These are phyloP conservation scores for Podospora anserina DNA, from an alignment of 495 filamentous ascomycete species.

Conservation along the genomic window DNA sequence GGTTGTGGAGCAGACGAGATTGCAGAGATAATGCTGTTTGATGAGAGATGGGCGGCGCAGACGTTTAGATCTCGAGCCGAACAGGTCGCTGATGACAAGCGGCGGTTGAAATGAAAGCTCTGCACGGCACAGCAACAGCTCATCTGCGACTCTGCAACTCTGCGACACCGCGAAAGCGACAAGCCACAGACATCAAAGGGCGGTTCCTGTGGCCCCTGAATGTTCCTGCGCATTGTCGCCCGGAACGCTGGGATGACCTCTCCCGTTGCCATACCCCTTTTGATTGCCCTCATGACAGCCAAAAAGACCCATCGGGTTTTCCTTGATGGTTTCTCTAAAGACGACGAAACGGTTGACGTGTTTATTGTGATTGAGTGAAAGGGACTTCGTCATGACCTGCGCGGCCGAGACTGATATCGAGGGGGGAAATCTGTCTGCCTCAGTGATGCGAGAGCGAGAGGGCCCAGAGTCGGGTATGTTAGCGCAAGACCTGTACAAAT, in stretches of 20 bases:
- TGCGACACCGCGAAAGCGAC: not conserved
- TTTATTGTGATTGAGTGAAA: not conserved
- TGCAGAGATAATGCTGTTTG: not conserved
- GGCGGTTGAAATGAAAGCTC: not conserved
- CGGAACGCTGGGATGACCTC: not conserved
- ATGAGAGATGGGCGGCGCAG: not conserved
- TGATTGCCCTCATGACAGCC: not conserved
- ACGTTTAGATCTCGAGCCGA: not conserved
- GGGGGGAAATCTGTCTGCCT: constrained; percentile 1
- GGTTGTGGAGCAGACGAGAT: not conserved
- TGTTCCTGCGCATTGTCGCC: not conserved
- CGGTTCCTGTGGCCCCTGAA: not conserved
- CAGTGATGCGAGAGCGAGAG: not conserved
- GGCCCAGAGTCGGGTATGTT: not conserved
- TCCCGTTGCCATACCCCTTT: not conserved
- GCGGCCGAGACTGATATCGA: not conserved
- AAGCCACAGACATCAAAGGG: not conserved
- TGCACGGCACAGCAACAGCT: constrained; percentile 2
- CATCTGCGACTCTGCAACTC: constrained; percentile 4
- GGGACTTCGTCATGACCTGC: constrained; percentile 3
- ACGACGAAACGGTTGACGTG: constrained; percentile 1
- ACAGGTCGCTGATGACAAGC: not conserved
- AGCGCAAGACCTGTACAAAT: not conserved
- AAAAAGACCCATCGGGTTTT: not conserved
- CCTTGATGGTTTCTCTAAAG: not conserved